Conservation (phyloP, 2,329 filamentous ascomycete genomes). For the Chlorencoelia australis region DNA sequence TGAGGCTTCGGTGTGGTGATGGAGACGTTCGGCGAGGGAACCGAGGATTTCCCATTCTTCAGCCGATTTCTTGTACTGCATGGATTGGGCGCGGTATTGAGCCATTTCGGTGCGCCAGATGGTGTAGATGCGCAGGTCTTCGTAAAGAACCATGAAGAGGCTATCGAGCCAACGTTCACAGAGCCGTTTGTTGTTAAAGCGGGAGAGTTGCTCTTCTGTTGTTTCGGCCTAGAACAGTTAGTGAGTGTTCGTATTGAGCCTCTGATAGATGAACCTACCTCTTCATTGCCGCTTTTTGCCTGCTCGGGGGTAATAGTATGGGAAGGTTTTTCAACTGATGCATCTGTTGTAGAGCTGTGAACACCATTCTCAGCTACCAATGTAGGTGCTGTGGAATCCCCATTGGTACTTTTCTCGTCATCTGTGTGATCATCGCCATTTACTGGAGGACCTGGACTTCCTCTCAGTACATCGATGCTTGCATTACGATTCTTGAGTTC, state of each 20-base stretch:
- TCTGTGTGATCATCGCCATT: conserved; percentile 32
- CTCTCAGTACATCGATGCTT: conserved; percentile 68
- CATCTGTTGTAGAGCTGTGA: conserved; percentile 12
- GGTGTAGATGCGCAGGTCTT: conserved; percentile 94
- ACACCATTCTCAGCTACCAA: conserved; percentile 20
- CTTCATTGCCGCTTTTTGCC: conserved; percentile 65
- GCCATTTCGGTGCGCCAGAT: conserved; percentile 99
- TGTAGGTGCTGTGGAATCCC: conserved; percentile 18
- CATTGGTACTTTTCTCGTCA: conserved; percentile 25
- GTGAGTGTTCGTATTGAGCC: conserved; percentile 19
- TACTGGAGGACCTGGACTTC: conserved; percentile 49
- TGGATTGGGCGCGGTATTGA: conserved; percentile 84
- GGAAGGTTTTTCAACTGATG: conserved; percentile 64
- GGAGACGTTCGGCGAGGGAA: conserved; percentile 81
- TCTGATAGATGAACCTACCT: conserved; percentile 37
- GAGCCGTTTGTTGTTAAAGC: conserved; percentile 92
- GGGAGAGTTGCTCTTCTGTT: conserved; percentile 66
- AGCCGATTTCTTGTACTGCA: conserved; percentile 92
- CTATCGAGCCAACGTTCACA: conserved; percentile 98
- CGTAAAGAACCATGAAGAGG: conserved; percentile 97
- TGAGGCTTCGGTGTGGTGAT: conserved; percentile 82
- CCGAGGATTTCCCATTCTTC: conserved; percentile 98
- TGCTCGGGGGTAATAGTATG: conserved; percentile 70
- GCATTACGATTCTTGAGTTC: conserved; percentile 52
- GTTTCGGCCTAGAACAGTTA: conserved; percentile 41